Conservation (phyloP, 2,329 filamentous ascomycete species). For the Seiridium unicorne region DNA sequence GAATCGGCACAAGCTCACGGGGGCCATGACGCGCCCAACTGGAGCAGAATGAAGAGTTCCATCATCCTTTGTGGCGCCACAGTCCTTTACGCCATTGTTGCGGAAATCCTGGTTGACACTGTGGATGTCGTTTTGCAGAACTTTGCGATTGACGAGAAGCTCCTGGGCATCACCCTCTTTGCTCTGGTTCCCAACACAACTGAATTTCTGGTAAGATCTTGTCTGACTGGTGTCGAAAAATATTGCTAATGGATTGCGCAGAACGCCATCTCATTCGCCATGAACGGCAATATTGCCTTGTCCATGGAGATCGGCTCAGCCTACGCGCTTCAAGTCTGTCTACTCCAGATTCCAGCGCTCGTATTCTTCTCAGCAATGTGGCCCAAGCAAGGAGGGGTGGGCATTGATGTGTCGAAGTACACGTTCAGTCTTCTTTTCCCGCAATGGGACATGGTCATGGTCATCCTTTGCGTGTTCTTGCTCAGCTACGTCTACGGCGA, state of each 20-base stretch:
- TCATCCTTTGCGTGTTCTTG: slow-evolving; percentile 93
- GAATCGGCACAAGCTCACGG: slow-evolving; percentile 51
- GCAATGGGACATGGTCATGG: slow-evolving; percentile 98
- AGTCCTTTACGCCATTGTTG: slow-evolving; percentile 91
- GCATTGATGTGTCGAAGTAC: slow-evolving; percentile 49
- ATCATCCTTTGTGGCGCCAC: slow-evolving; percentile 88
- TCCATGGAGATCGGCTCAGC: slow-evolving; percentile 99
- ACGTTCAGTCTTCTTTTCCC: slow-evolving; percentile 91
- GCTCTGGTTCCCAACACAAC: slow-evolving; percentile 97
- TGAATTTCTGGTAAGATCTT: slow-evolving; percentile 77
- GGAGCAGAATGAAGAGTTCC: slow-evolving; percentile 88
- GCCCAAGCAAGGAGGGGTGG: slow-evolving; percentile 38
- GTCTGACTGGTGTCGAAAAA: background rate
- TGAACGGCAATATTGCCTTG: slow-evolving; percentile 98
- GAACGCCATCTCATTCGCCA: slow-evolving; percentile 98
- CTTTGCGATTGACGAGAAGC: slow-evolving; percentile 93
- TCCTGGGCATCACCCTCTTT: slow-evolving; percentile 93
- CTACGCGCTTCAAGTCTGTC: slow-evolving; percentile 92
- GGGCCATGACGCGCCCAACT: slow-evolving; percentile 97
- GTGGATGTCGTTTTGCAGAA: slow-evolving; percentile 94
- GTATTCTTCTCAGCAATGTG: slow-evolving; percentile 87
- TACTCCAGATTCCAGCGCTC: slow-evolving; percentile 89
- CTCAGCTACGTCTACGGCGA: slow-evolving; percentile 98
- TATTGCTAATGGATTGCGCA: slow-evolving; percentile 28
- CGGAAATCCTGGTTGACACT: slow-evolving; percentile 93